Base-by-base conservation (phyloP, 2,329 filamentous ascomycete species). In the Septoria petroselini region DNA sequence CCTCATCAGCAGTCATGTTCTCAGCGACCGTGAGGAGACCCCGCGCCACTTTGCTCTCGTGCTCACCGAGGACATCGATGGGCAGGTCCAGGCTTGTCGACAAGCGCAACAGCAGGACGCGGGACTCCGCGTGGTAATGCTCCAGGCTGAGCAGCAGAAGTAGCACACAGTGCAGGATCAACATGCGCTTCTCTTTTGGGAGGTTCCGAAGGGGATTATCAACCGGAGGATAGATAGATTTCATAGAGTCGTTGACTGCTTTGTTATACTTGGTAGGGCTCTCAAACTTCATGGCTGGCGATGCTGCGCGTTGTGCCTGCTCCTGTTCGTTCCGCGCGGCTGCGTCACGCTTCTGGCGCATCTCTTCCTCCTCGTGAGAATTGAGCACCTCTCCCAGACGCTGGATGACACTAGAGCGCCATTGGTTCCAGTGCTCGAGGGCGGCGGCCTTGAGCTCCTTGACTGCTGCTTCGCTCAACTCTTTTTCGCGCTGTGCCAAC, bases 21-120 rank as follows among this genome's bases (percentile, higher is more conserved):
- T 85, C 79, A n/a, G 88, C 86, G 29, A 86, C 83, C 59, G 85
- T 80, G 0, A 93, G 79, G 0, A 97, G 73, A 0, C 83, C 85
- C 46, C 81, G 78, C 0, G 88, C 87, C 11, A 95, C 77, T 51
- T 87, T 83, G 35, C 80, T 76, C 66, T 97, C 69, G 34, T 70
- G 64, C 9, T 63, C 54, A 1, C 63, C 62, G 5, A 70, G 58
- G 23, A 68, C 53, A 14, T 62, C 56, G 29, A 65, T 60, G 1
- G 62, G 52, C 0, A 71, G 59, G n/a, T 62, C 55, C 0, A 71
- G 59, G 31, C 63, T 67, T 12, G 59, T 68, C 1, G 64, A 65
- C 6, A 71, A 42, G 29, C 64, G 59, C 1, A 70, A 50, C 7
- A 71, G 54, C 2, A 71, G 55, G 1, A 67, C 63, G 5, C 69